phyloP scores from a whole-genome alignment of 805 yeast species.

The Wilhelminamyces savonicus region DNA sequence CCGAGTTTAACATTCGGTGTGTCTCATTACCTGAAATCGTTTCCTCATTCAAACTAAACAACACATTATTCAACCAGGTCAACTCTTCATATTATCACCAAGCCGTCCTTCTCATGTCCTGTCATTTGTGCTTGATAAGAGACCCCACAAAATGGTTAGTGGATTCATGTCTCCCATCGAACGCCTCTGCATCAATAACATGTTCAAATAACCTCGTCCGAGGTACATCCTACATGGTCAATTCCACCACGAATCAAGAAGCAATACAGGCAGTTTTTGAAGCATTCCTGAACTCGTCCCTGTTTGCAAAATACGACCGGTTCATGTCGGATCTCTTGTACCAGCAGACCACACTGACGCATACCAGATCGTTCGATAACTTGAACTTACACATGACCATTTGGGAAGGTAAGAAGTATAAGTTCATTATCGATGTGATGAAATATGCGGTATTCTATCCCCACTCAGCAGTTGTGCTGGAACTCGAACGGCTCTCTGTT shows the following conservation, averaged over 20 bases:
- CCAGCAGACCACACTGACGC: too few relatives aligned
- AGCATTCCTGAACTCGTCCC: constrained; percentile 3
- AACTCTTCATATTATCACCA: constrained; percentile 20
- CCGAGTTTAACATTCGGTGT: constrained; percentile 5
- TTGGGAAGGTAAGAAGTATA: constrained; percentile 24
- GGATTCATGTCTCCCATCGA: constrained; percentile 7
- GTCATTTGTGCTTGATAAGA: constrained; percentile 17
- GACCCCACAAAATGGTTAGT: constrained; percentile 23
- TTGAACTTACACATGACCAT: constrained; percentile 19
- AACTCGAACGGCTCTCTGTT: constrained; percentile 4
- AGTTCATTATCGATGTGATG: constrained; percentile 18
- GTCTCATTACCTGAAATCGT: constrained; percentile 10
- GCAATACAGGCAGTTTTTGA: constrained; percentile 7
- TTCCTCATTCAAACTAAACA: constrained; percentile 8
- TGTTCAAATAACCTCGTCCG: constrained; percentile 23
- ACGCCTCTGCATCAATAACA: constrained; percentile 13
- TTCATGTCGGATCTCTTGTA: too few relatives aligned
- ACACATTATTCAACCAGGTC: constrained; percentile 4
- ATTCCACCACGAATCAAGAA: constrained; percentile 12
- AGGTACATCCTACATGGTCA: constrained; percentile 15
- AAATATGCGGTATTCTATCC: constrained; percentile 28
- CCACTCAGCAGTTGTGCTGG: constrained; percentile 13
- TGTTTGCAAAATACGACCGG: too few relatives aligned
- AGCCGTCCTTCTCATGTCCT: constrained; percentile 20
- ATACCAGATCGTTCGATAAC: too few relatives aligned